Evolutionary conservation across 331 rosid species (phyloP).

Genomic region (Acacia concinna): DNA sequence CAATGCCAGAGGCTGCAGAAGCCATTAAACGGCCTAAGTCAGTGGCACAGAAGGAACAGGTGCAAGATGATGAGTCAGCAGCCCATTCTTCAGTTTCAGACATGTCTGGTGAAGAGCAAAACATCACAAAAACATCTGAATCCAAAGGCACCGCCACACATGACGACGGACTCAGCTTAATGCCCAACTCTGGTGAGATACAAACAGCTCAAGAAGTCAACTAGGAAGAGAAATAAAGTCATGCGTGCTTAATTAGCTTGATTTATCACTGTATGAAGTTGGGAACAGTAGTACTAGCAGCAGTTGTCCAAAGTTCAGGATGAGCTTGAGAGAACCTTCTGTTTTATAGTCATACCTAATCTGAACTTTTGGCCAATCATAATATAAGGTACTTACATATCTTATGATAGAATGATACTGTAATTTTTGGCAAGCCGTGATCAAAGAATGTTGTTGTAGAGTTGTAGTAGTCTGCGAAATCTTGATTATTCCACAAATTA

Average conservation of each 20-base stretch:
- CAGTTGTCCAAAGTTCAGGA: slow-evolving; percentile 19
- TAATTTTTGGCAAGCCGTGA: not conserved
- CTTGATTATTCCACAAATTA: not conserved
- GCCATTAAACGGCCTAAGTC: slow-evolving; percentile 86
- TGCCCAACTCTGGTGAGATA: slow-evolving; percentile 48
- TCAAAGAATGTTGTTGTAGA: not conserved
- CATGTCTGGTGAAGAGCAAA: slow-evolving; percentile 47
- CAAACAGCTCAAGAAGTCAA: slow-evolving; percentile 45
- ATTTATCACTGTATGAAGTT: slow-evolving; percentile 21
- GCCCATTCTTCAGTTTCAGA: slow-evolving; percentile 54
- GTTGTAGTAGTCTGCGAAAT: not conserved
- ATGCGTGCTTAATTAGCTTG: not conserved
- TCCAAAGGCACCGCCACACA: slow-evolving; percentile 51
- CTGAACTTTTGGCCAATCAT: slow-evolving; percentile 23
- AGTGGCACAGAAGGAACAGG: slow-evolving; percentile 54
- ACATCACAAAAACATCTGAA: slow-evolving; percentile 46
- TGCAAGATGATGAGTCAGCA: slow-evolving; percentile 42
- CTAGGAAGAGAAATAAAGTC: slow-evolving; percentile 27
- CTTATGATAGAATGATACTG: slow-evolving; percentile 10
- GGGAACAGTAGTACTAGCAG: slow-evolving; percentile 8
- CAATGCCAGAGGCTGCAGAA: slow-evolving; percentile 86
- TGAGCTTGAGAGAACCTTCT: slow-evolving; percentile 21
- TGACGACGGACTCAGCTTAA: slow-evolving; percentile 32
- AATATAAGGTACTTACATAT: slow-evolving; percentile 19
- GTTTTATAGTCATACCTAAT: not conserved